Evolutionary conservation across 768 basidiomycete genomes (phyloP).

Genomic region (Rhizopogon roseolus): DNA sequence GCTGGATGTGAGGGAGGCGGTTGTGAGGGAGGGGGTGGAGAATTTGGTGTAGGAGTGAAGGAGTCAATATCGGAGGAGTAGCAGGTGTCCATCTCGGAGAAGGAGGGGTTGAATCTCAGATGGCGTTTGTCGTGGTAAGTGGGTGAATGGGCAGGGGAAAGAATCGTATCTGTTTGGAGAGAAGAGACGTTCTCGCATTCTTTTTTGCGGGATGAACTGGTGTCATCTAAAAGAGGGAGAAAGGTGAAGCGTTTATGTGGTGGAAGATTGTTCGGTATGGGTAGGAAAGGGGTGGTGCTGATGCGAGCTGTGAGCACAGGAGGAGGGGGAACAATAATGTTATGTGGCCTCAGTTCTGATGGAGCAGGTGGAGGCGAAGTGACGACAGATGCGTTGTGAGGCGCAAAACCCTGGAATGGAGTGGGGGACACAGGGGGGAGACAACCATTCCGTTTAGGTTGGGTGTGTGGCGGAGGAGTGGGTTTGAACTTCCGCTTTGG

Average conservation of each 20-base stretch:
- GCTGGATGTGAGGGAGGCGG: too few relatives aligned
- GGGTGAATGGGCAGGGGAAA: background rate
- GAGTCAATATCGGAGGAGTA: too few relatives aligned
- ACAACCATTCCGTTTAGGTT: background rate
- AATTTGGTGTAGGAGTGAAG: too few relatives aligned
- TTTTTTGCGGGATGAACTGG: background rate
- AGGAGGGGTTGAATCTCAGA: background rate
- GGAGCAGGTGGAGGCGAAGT: background rate
- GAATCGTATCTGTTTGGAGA: background rate
- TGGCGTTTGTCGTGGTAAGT: background rate
- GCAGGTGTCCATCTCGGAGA: background rate
- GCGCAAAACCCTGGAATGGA: background rate
- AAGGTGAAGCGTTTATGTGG: slow-evolving; percentile 9
- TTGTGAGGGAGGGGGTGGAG: too few relatives aligned
- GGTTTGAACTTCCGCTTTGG: background rate
- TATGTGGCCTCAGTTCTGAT: slow-evolving; percentile 3
- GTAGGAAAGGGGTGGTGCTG: background rate
- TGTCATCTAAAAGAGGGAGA: slow-evolving; percentile 7
- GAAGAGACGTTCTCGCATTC: background rate
- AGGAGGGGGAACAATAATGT: slow-evolving; percentile 9
- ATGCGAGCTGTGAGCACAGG: slow-evolving; percentile 1
- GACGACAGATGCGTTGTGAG: background rate
- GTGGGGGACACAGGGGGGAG: background rate
- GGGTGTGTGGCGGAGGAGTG: background rate
- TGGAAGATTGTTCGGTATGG: background rate